Evolutionary conservation across 495 filamentous ascomycete genomes (phyloP).

Genomic region (Xylaria cubensis): DNA sequence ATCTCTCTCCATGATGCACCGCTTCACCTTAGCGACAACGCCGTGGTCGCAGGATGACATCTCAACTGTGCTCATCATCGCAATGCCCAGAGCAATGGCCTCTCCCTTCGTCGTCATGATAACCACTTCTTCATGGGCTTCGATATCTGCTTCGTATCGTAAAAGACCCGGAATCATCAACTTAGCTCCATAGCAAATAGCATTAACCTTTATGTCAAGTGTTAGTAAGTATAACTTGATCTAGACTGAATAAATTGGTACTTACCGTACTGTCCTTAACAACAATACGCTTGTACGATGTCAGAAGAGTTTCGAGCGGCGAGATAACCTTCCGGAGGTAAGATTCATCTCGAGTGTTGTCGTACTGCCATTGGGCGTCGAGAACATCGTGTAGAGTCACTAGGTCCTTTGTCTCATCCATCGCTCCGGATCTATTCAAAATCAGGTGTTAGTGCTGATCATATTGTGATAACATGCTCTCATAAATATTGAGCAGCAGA

Average conservation of each 20-base stretch:
- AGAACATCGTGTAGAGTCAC: conserved; percentile 96
- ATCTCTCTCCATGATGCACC: conserved; percentile 98
- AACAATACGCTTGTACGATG: conserved; percentile 91
- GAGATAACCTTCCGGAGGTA: conserved; percentile 87
- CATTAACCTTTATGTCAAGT: conserved; percentile 65
- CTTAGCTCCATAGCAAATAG: conserved; percentile 96
- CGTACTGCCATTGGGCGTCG: conserved; percentile 91
- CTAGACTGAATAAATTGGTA: background rate
- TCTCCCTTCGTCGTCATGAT: conserved; percentile 99
- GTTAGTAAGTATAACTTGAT: background rate
- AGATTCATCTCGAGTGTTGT: conserved; percentile 89
- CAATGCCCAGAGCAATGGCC: conserved; percentile 93
- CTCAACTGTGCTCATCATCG: conserved; percentile 93
- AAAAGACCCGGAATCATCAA: conserved; percentile 89
- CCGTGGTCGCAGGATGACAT: conserved; percentile 93
- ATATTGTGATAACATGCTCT: background rate
- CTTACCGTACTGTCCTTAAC: conserved; percentile 81
- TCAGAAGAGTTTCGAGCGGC: conserved; percentile 89
- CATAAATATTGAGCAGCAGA: background rate
- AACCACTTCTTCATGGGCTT: conserved; percentile 90
- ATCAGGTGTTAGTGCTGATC: background rate
- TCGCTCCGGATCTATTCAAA: conserved; percentile 70
- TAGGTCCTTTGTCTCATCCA: conserved; percentile 86
- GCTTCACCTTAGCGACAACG: conserved; percentile 95
- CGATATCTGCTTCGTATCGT: conserved; percentile 86